Evolutionary conservation across 495 filamentous ascomycete species (phyloP).

Genomic region (Aspergillus heteromorphus): DNA sequence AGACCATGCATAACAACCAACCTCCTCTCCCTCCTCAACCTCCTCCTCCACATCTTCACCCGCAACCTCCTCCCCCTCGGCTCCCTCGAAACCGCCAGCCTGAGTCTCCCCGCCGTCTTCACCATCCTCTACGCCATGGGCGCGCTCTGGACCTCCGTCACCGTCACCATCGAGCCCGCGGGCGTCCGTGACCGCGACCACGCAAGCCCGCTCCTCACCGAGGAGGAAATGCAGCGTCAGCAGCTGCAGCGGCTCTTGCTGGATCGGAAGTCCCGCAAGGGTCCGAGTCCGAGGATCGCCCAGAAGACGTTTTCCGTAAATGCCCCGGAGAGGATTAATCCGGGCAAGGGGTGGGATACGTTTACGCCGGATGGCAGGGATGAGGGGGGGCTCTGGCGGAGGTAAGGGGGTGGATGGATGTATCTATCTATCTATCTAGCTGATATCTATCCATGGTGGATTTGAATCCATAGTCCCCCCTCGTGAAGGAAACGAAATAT

Average conservation of each 20-base stretch:
- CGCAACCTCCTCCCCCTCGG: slow-evolving; percentile 23
- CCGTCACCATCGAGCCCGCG: slow-evolving; percentile 10
- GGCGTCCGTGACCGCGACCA: not conserved
- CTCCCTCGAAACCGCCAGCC: slow-evolving; percentile 16
- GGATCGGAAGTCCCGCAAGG: slow-evolving; percentile 16
- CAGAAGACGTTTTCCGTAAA: slow-evolving; percentile 34
- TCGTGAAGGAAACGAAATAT: too few species aligned
- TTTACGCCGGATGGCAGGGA: slow-evolving; percentile 8
- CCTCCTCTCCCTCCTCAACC: slow-evolving; percentile 27
- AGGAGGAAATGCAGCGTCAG: slow-evolving; percentile 36
- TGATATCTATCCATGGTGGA: not conserved
- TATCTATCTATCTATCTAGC: not conserved
- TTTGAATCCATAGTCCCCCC: too few species aligned
- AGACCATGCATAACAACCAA: slow-evolving; percentile 28
- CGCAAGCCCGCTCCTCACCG: slow-evolving; percentile 23
- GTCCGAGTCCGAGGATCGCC: slow-evolving; percentile 17
- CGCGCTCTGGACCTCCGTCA: slow-evolving; percentile 21
- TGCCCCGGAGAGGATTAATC: slow-evolving; percentile 16
- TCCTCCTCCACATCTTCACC: slow-evolving; percentile 27
- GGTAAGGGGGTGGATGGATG: not conserved
- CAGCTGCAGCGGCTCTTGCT: slow-evolving; percentile 32
- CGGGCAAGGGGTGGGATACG: slow-evolving; percentile 9
- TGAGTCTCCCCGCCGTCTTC: slow-evolving; percentile 23
- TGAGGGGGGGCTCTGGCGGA: not conserved
- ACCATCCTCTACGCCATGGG: slow-evolving; percentile 23